phyloP scores from a whole-genome alignment of 306 rosid species.

The Pterocarpus macrocarpus region DNA sequence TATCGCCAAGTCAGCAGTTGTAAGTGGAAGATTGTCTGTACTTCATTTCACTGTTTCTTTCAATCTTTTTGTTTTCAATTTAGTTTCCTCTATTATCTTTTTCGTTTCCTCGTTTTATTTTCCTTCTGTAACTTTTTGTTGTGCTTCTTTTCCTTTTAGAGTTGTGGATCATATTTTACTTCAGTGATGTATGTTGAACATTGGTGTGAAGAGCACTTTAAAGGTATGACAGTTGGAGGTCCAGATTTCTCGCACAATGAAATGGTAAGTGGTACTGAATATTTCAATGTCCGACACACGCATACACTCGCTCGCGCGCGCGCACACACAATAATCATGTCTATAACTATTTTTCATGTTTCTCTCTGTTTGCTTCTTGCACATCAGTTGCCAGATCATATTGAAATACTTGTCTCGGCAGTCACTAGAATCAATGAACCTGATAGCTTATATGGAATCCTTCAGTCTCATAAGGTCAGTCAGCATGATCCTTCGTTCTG shows the following conservation, averaged over 20 bases:
- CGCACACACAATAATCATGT: neutral
- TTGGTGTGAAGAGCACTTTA: slow-evolving; percentile 94
- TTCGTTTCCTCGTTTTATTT: slow-evolving; percentile 5
- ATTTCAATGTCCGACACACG: neutral
- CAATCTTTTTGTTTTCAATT: neutral
- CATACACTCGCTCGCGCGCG: no score
- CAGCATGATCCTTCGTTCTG: slow-evolving; percentile 20
- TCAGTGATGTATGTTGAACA: slow-evolving; percentile 88
- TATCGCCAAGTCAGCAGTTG: slow-evolving; percentile 87
- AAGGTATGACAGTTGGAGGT: slow-evolving; percentile 73
- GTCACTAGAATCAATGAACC: slow-evolving; percentile 91
- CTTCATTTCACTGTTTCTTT: slow-evolving; percentile 24
- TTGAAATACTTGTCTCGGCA: slow-evolving; percentile 87
- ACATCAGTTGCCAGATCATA: slow-evolving; percentile 79
- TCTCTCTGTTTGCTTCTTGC: slow-evolving; percentile 39
- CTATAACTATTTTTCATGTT: slow-evolving; percentile 12
- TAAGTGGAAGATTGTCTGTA: slow-evolving; percentile 56
- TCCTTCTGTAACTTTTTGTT: slow-evolving; percentile 39
- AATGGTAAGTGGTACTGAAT: slow-evolving; percentile 58
- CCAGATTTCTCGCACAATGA: slow-evolving; percentile 87
- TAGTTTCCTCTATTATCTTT: neutral
- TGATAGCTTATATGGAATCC: slow-evolving; percentile 93
- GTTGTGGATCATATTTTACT: slow-evolving; percentile 88
- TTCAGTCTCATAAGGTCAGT: slow-evolving; percentile 90
- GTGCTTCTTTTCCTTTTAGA: slow-evolving; percentile 52